These are phyloP conservation scores for Ophioceras dolichostomum DNA, from an alignment of 2,329 filamentous ascomycete genomes.

Conservation along the genomic window DNA sequence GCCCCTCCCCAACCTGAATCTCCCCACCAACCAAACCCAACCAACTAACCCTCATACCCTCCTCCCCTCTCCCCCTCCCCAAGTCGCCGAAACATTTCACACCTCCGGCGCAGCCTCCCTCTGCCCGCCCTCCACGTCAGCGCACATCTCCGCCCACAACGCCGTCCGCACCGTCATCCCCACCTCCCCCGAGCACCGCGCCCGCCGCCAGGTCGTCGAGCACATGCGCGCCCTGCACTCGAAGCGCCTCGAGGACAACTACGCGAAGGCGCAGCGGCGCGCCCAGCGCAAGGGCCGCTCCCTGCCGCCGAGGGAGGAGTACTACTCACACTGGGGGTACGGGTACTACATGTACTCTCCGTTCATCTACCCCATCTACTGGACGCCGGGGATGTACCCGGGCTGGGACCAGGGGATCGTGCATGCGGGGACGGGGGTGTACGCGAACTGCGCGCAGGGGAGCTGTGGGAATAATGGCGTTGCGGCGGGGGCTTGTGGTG, in stretches of 20 bases:
- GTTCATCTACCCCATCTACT: conserved; percentile 28
- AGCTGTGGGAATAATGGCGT: conserved; percentile 34
- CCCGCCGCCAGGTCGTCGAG: conserved; percentile 1
- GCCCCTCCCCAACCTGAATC: no score
- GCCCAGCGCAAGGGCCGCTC: conserved; percentile 35
- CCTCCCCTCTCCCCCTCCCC: no score
- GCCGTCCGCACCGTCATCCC: conserved; percentile 32
- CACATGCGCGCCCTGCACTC: conserved; percentile 23
- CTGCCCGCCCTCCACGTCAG: conserved; percentile 42
- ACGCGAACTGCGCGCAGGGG: conserved; percentile 30
- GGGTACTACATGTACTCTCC: conserved; percentile 34
- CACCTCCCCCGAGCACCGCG: background rate
- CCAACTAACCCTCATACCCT: no score
- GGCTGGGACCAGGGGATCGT: conserved; percentile 25
- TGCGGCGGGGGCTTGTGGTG: conserved; percentile 30
- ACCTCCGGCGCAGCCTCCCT: conserved; percentile 32
- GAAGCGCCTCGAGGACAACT: conserved; percentile 36
- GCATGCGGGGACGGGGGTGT: conserved; percentile 19
- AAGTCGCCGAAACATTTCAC: conserved; percentile 31
- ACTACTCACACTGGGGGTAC: conserved; percentile 42
- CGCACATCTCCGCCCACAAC: conserved; percentile 65
- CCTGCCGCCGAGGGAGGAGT: conserved; percentile 33
- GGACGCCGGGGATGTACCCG: conserved; percentile 32
- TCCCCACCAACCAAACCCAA: no score
- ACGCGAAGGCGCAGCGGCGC: conserved; percentile 38